phyloP scores from a whole-genome alignment of 139 green algal species.

The Pseudopediastrum boryanum region DNA sequence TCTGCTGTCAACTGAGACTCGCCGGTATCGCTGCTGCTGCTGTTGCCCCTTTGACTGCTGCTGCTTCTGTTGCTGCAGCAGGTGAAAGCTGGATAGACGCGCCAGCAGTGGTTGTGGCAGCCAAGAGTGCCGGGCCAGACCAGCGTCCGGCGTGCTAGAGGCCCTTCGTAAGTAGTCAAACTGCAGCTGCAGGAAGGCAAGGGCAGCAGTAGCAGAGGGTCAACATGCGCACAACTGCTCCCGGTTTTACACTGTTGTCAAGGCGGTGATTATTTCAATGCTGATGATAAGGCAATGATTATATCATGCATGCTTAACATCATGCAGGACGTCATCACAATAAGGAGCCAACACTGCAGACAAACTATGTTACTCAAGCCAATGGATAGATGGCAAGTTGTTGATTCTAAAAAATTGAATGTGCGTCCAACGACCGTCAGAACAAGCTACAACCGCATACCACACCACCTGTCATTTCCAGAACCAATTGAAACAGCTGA shows the following conservation, averaged over 20 bases:
- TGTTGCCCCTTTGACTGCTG: background rate
- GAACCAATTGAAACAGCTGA: too few species aligned
- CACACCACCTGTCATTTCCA: too few species aligned
- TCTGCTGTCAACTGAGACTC: background rate
- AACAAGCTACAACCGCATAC: too few species aligned
- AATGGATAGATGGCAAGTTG: too few species aligned
- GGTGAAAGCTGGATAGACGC: background rate
- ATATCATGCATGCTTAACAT: too few species aligned
- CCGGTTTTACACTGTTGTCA: background rate
- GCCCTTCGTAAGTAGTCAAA: background rate
- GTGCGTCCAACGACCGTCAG: too few species aligned
- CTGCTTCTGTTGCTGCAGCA: background rate
- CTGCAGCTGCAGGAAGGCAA: constrained; percentile 2
- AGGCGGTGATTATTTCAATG: background rate
- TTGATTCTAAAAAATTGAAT: too few species aligned
- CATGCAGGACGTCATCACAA: too few species aligned
- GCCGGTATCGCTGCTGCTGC: background rate
- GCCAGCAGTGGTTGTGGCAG: background rate
- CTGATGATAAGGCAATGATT: too few species aligned
- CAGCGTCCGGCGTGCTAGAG: background rate
- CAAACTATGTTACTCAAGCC: too few species aligned
- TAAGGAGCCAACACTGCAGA: too few species aligned
- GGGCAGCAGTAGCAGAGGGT: background rate
- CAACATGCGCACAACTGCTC: constrained; percentile 3
- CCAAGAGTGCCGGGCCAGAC: background rate